These are phyloP conservation scores for Salisapilia sapeloensis DNA, from an alignment of 352 stramenopile species.

Conservation along the genomic window DNA sequence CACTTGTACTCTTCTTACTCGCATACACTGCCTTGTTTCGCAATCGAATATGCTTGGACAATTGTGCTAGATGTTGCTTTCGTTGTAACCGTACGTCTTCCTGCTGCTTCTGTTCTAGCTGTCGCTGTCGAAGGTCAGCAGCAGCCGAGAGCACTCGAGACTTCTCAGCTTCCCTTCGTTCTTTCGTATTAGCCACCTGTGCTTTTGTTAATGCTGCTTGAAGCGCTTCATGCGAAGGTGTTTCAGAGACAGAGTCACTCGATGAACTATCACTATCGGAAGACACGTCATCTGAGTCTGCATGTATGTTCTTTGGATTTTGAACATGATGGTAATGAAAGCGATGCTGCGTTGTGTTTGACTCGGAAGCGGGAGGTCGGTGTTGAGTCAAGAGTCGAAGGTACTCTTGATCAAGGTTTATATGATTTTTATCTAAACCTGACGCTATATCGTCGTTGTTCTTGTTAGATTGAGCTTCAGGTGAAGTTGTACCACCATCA, in stretches of 20 bases:
- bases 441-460: too few species aligned
- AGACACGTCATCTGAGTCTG: constrained; percentile 1
- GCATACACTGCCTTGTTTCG: constrained; percentile 18
- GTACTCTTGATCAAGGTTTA: too few species aligned
- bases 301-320: background rate
- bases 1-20: background rate
- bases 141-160: constrained; percentile 23
- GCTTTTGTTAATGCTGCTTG: constrained; percentile 21
- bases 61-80: constrained; percentile 19
- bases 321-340: too few species aligned
- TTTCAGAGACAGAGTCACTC: constrained; percentile 41
- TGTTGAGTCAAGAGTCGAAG: too few species aligned
- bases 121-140: constrained; percentile 16
- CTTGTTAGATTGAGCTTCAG: too few species aligned
- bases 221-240: constrained; percentile 27
- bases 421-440: too few species aligned
- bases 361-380: too few species aligned
- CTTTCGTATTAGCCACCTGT: constrained; percentile 7
- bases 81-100: constrained; percentile 13
- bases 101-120: constrained; percentile 7
- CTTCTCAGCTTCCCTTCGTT: constrained; percentile 20
- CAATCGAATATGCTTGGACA: constrained; percentile 32
- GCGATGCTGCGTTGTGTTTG: too few species aligned
- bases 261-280: constrained; percentile 25
- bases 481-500: too few species aligned